phyloP scores from a whole-genome alignment of 208 protist genomes.

The Herpetomonas muscarum region DNA sequence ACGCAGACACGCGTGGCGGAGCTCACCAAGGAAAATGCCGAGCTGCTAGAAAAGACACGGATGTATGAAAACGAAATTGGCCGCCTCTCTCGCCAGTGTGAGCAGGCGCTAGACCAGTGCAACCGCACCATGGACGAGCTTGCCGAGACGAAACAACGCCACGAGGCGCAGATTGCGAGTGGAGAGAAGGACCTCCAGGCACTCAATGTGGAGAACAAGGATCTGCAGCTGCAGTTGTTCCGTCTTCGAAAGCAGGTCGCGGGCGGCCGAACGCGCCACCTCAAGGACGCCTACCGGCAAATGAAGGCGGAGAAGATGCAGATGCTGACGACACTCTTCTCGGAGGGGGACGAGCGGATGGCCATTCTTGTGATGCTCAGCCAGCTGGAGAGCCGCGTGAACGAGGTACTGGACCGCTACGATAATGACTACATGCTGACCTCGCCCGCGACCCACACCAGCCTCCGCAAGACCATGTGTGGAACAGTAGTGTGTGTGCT shows the following conservation, averaged over 20 bases:
- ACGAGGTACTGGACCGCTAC: conserved; percentile 75
- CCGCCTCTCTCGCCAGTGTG: conserved; percentile 63
- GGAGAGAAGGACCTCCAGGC: conserved; percentile 53
- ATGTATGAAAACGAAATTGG: conserved; percentile 73
- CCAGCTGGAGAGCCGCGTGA: conserved; percentile 82
- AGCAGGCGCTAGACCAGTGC: conserved; percentile 50
- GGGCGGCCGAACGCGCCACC: conserved; percentile 41
- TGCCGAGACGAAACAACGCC: conserved; percentile 14
- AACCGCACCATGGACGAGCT: conserved; percentile 34
- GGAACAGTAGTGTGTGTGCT: conserved; percentile 51
- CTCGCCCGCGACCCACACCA: conserved; percentile 18
- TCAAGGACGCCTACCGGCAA: conserved; percentile 71
- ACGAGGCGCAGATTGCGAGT: conserved; percentile 16
- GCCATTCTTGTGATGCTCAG: conserved; percentile 67
- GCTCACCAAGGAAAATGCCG: conserved; percentile 45
- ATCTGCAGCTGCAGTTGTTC: conserved; percentile 84
- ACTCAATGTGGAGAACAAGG: conserved; percentile 83
- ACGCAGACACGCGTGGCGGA: conserved; percentile 46
- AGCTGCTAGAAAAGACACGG: conserved; percentile 34
- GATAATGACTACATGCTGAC: conserved; percentile 71
- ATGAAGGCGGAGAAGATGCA: conserved; percentile 72
- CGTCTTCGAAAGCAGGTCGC: conserved; percentile 77
- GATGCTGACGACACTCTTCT: conserved; percentile 72
- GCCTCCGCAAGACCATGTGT: conserved; percentile 42
- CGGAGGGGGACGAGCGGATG: conserved; percentile 76